phyloP scores from a whole-genome alignment of 352 stramenopile species.

The Phytophthora pinifolia region DNA sequence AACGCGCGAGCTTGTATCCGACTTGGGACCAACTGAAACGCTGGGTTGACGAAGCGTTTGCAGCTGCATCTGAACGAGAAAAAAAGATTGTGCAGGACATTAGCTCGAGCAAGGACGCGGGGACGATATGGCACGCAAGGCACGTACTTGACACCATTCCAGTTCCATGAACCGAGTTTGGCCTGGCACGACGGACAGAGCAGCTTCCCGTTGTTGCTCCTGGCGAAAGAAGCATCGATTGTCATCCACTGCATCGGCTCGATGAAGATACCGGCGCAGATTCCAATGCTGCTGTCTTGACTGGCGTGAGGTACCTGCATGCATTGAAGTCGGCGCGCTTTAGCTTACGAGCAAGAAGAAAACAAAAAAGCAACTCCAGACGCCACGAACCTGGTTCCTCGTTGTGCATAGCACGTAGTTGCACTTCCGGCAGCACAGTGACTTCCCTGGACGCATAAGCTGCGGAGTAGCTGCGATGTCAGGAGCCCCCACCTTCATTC shows the following conservation, averaged over 20 bases:
- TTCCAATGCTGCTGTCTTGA: conserved; percentile 6
- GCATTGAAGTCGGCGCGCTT: neutral
- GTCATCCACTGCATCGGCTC: conserved; percentile 79
- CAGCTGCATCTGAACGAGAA: conserved; percentile 54
- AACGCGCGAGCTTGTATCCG: conserved; percentile 38
- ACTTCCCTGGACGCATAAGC: conserved; percentile 16
- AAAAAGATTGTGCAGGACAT: neutral
- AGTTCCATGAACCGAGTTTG: conserved; percentile 80
- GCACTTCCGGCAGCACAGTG: conserved; percentile 60
- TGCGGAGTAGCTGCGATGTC: conserved; percentile 34
- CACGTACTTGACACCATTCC: conserved; percentile 74
- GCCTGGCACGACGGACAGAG: conserved; percentile 62
- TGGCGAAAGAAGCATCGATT: conserved; percentile 22
- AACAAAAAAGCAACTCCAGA: neutral
- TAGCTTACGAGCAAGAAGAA: too few relatives aligned
- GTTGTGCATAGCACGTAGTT: conserved; percentile 49
- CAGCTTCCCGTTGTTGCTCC: conserved; percentile 58
- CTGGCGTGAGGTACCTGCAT: conserved; percentile 25
- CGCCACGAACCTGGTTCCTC: conserved; percentile 43
- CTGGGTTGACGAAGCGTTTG: conserved; percentile 49
- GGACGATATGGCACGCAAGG: neutral
- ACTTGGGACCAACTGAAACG: conserved; percentile 64
- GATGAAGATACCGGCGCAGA: conserved; percentile 41
- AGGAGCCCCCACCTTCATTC: conserved; percentile 28
- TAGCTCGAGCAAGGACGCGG: neutral